A percentile compares a stretch with the other conserved stretches of the same genome.
Evolutionary conservation across 495 filamentous ascomycete genomes (phyloP).

Genomic region (Immersiella caudata): DNA sequence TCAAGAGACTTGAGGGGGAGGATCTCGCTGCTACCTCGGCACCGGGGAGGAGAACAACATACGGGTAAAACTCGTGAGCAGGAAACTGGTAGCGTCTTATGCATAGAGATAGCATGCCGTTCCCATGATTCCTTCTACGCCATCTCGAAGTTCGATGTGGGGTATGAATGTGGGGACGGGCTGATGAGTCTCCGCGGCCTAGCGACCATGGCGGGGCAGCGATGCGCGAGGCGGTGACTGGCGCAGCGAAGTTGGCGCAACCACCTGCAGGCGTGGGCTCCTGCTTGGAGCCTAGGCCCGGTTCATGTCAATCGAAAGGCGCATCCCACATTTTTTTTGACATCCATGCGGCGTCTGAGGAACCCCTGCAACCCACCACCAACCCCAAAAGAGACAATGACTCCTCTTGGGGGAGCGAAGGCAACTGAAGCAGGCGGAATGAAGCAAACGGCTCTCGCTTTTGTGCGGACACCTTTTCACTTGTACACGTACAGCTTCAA

Average conservation of each 20-base stretch:
- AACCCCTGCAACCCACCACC: constrained; percentile 19
- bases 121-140: not conserved
- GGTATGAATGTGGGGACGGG: not conserved
- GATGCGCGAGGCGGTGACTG: not conserved
- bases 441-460: constrained; percentile 21
- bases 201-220: not conserved
- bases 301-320: constrained; percentile 44
- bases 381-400: constrained; percentile 22
- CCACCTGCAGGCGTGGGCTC: not conserved
- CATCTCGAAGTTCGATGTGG: not conserved
- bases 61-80: not conserved
- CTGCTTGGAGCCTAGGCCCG: constrained; percentile 9
- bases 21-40: not conserved
- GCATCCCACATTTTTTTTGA: constrained; percentile 27
- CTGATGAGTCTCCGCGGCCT: not conserved
- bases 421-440: constrained; percentile 31
- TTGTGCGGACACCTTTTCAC: constrained; percentile 3
- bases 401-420: constrained; percentile 25
- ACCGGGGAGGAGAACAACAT: not conserved
- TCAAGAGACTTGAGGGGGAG: not conserved
- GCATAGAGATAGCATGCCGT: not conserved
- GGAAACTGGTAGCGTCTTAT: not conserved
- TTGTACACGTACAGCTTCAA: not conserved
- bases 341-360: constrained; percentile 12
- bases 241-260: not conserved